Conservation (phyloP, 202 grass and related monocot species). For the Zoysia matrella region DNA sequence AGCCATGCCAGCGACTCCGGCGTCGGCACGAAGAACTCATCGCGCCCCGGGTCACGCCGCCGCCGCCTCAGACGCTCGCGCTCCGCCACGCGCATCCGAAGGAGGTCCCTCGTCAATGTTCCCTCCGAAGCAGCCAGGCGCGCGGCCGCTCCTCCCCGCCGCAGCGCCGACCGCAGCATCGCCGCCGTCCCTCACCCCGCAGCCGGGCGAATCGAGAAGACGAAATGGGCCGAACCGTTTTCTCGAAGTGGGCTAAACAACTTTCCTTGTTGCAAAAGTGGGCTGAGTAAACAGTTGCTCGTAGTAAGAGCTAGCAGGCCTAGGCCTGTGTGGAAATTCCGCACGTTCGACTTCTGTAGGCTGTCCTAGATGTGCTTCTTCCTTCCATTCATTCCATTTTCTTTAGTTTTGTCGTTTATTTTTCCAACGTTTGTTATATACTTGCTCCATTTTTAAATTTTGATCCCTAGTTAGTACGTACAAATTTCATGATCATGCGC, state of each 20-base stretch:
- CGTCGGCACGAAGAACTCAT: too few relatives aligned
- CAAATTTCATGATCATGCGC: too few relatives aligned
- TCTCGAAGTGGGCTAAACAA: neutral
- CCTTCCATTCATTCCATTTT: neutral
- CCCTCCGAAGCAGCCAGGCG: constrained; percentile 32
- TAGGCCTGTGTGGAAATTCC: neutral
- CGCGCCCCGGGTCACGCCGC: too few relatives aligned
- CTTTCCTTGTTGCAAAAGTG: too few relatives aligned
- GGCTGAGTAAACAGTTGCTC: too few relatives aligned
- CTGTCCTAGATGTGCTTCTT: neutral
- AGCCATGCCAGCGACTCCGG: constrained; percentile 50
- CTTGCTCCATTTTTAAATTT: too few relatives aligned
- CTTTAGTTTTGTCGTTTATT: too few relatives aligned
- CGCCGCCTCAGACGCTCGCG: too few relatives aligned
- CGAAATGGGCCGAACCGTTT: neutral
- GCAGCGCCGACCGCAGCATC: constrained; percentile 70
- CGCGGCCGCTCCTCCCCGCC: constrained; percentile 47
- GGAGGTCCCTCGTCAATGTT: constrained; percentile 28
- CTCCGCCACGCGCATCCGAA: too few relatives aligned
- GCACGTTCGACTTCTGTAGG: neutral
- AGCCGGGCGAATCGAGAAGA: constrained; percentile 4
- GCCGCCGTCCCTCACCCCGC: constrained; percentile 2
- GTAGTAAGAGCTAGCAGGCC: neutral
- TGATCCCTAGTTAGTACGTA: too few relatives aligned
- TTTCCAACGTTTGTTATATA: too few relatives aligned